phyloP scores from a whole-genome alignment of 2,329 filamentous ascomycete species.

The Xylariaceae sp. region DNA sequence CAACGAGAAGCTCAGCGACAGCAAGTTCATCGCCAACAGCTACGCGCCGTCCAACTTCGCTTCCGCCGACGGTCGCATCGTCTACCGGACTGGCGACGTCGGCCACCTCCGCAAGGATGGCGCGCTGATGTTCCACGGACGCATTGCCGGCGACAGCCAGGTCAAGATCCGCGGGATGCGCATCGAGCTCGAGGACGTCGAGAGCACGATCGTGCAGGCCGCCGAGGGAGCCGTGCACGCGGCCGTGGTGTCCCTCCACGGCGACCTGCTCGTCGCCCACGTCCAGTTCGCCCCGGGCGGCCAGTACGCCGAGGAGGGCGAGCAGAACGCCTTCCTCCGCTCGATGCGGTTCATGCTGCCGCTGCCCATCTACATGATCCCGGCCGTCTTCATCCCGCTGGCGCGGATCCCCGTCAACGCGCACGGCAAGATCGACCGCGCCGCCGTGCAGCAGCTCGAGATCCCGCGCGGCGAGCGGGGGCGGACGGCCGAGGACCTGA shows the following conservation, averaged over 20 bases:
- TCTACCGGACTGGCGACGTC: slow-evolving; percentile 8
- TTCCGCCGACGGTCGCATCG: background rate
- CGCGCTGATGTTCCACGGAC: slow-evolving; percentile 4
- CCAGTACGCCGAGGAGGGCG: slow-evolving; percentile 2
- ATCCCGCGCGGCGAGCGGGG: slow-evolving; percentile 2
- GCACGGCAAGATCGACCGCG: slow-evolving; percentile 5
- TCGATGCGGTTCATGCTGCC: slow-evolving; percentile 4
- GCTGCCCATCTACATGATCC: slow-evolving; percentile 6
- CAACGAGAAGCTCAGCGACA: background rate
- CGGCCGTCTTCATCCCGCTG: slow-evolving; percentile 3
- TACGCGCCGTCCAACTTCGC: slow-evolving; percentile 1
- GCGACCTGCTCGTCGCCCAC: slow-evolving; percentile 12
- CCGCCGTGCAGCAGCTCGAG: slow-evolving; percentile 3
- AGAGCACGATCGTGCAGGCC: slow-evolving; percentile 14
- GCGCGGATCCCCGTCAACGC: slow-evolving; percentile 4
- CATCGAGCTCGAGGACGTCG: slow-evolving; percentile 36
- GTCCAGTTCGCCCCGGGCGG: slow-evolving; percentile 10
- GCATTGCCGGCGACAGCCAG: slow-evolving; percentile 32
- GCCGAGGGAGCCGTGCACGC: slow-evolving; percentile 11
- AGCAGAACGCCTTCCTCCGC: slow-evolving; percentile 6
- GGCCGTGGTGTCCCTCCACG: slow-evolving; percentile 17
- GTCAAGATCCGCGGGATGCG: slow-evolving; percentile 31
- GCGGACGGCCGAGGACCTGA: slow-evolving; percentile 1
- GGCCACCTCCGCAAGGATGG: slow-evolving; percentile 5
- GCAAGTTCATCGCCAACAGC: slow-evolving; percentile 3